Evolutionary conservation across 208 protist genomes (phyloP), one percentile per base, ranked within the genome.

Genomic region (Ichthyophonus hoferi): DNA sequence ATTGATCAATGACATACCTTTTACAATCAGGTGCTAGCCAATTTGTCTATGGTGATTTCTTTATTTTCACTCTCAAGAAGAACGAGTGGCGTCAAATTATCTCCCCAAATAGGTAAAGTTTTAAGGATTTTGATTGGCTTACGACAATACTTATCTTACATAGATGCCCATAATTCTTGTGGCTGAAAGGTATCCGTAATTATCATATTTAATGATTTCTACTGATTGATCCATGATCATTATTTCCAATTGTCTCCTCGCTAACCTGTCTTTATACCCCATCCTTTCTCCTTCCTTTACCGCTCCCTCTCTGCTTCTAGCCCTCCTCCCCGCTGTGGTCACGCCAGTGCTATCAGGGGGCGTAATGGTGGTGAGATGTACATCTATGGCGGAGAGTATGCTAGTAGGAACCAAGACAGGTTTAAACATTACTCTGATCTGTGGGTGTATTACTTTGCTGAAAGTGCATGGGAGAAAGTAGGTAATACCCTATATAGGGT

Each of bases 381-480:
- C 34, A 33, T 90, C 31, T 90, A 76, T 43, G 87, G 87, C 0
- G 87, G 87, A 35, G 87, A 90, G 58, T 90, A 77, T 38, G 34
- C 50, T 14, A 39, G 31, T 34, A 33, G 40, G 12, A 85, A 37
- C 2, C 76, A 82, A 31, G 34, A 40, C 3, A 39, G 35, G 31
- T 90, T 90, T 40, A 39, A 58, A 67, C 87, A 90, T 39, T 90
- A 84, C 87, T 86, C 58, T 0, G 87, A 90, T 86, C 79, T 90
- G 17, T 90, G 87, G 87, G 33, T 81, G 24, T 83, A 24, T 34
- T 24, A 81, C n/a, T 31, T 67, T 7, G 14, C 7, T 7, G 50
- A 67, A 24, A 67, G 24, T 67, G 50, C 50, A n/a, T 67, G 50
- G 50, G 50, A 67, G 50, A 67, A 67, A 24, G 50, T 67, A 24